Conservation (phyloP, 2,329 filamentous ascomycete genomes). For the Ophiocordyceps camponoti-rufipedis region DNA sequence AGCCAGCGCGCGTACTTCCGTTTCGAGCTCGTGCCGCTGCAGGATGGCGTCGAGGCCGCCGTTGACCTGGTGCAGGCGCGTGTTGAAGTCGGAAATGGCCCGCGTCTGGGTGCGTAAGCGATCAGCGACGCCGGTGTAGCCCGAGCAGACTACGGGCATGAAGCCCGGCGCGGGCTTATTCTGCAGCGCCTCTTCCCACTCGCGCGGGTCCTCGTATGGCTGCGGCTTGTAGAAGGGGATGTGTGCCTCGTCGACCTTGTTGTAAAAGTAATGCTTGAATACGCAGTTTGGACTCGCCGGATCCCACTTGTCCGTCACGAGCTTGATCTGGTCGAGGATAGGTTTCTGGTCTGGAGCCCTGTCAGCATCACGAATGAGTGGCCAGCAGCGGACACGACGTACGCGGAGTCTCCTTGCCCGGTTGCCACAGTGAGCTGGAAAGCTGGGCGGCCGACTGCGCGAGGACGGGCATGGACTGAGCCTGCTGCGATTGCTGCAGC, state of each 20-base stretch:
- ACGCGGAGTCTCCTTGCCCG: slow-evolving; percentile 31
- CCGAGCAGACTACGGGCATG: slow-evolving; percentile 59
- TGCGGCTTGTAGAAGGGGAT: slow-evolving; percentile 62
- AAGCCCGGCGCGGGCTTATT: slow-evolving; percentile 61
- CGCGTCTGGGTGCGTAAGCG: slow-evolving; percentile 55
- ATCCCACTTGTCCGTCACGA: slow-evolving; percentile 58
- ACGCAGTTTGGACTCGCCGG: slow-evolving; percentile 47
- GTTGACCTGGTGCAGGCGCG: slow-evolving; percentile 64
- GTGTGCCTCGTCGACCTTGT: slow-evolving; percentile 55
- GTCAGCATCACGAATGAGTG: slow-evolving; percentile 2
- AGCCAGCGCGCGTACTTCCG: slow-evolving; percentile 54
- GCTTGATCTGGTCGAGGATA: slow-evolving; percentile 54
- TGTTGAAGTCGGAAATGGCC: slow-evolving; percentile 51
- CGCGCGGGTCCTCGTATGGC: slow-evolving; percentile 51
- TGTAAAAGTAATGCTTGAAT: slow-evolving; percentile 78
- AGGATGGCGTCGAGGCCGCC: slow-evolving; percentile 53
- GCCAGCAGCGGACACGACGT: slow-evolving; percentile 7
- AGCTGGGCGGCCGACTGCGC: slow-evolving; percentile 27
- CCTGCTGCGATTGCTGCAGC: slow-evolving; percentile 18
- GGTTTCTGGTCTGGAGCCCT: slow-evolving; percentile 39
- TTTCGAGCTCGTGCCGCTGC: slow-evolving; percentile 58
- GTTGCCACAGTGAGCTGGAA: slow-evolving; percentile 33
- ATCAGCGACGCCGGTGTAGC: slow-evolving; percentile 53
- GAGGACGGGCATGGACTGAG: slow-evolving; percentile 22
- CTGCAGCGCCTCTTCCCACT: slow-evolving; percentile 70